Evolutionary conservation across 2,329 filamentous ascomycete genomes (phyloP), one percentile per base, ranked within the genome.

Genomic region (Penicillium sp.): DNA sequence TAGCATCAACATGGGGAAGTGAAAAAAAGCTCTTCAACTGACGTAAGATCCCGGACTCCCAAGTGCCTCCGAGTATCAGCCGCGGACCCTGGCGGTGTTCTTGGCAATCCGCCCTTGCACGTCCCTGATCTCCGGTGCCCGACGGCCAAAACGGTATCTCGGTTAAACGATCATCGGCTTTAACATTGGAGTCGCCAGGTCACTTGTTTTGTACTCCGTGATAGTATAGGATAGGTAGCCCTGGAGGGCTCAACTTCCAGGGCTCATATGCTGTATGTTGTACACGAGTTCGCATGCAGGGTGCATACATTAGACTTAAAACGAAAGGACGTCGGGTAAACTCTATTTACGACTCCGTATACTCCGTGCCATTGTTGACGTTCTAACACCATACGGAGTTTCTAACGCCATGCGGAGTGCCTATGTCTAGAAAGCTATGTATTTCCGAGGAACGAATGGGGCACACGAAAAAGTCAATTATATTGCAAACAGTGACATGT

Each of bases 61-160:
- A 38, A 50, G 33, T 59, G 23, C 50, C 37, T 49, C 43, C 38
- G 43, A 61, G 52, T 58, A 62, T 57, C 58, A 64, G 47, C 61
- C 54, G 61, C 57, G 60, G 59, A 60, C 59, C 65, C 65, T 66
- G 59, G 58, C 50, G 56, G 56, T 59, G 29, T 33, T 45, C 57
- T 66, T 65, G 59, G 62, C 62, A 45, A 29, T 33, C 59, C 41
- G 23, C 7, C 13, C 27, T 54, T 41, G 52, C 52, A 59, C 51
- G 54, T 58, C 54, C 52, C 33, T 47, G 58, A 63, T 62, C 58
- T 62, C 59, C 54, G 37, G 31, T 51, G 27, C n/a, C 21, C 29
- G 37, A 15, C 17, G 10, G 41, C 33, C 52, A 35, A 35, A 47
- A 41, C 15, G 9, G 31, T 19, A 40, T 40, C 29, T 58, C 59